Base-by-base conservation (phyloP, 371 early-diverging fungal genomes). In the Apophysomyces variabilis region DNA sequence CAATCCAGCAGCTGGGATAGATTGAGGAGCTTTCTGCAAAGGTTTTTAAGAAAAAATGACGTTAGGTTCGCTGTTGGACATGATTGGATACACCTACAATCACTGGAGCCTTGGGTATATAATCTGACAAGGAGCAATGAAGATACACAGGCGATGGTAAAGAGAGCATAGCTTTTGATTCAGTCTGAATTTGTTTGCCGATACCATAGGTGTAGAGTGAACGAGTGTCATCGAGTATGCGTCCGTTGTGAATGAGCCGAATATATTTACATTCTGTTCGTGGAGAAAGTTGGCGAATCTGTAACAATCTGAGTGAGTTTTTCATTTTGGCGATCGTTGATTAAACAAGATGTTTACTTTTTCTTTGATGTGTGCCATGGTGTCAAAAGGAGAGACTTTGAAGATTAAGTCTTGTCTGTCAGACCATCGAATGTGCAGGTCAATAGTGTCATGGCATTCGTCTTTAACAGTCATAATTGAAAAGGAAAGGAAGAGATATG, bases 241-340 rank as follows among this genome's bases (percentile, higher is more conserved):
- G 75, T 18, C 87, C 87, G n/a, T 76, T 73, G 57, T 87, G 76
- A 61, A 87, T 87, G 7, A 87, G 64, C 8, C 86, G 81, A 66
- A 87, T 68, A 61, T 87, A 76, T 67, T 84, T 87, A 38, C 72
- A 66, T 9, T 66, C 60, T 8, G 66, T 62, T 9, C 54, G 59
- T 60, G 62, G 47, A 56, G 68, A 65, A 47, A 54, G 71, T 32
- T 62, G 72, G 32, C 50, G 61, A 64, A 74, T 74, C 74, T 74
- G 59, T 44, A 11, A 18, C 12, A 36, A 72, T 8, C 41, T 5
- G 8, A 3, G 43, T 65, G 62, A 39, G 38, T 41, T 41, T 32
- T 26, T 11, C n/a, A 18, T 5, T 35, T 32, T 6, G 32, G 32
- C 32, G 32, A 26, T n/a, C 14, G n/a, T 38, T 18, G 18, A 18